phyloP scores from a whole-genome alignment of 2,329 filamentous ascomycete species.

The Trichoderma pleuroti region DNA sequence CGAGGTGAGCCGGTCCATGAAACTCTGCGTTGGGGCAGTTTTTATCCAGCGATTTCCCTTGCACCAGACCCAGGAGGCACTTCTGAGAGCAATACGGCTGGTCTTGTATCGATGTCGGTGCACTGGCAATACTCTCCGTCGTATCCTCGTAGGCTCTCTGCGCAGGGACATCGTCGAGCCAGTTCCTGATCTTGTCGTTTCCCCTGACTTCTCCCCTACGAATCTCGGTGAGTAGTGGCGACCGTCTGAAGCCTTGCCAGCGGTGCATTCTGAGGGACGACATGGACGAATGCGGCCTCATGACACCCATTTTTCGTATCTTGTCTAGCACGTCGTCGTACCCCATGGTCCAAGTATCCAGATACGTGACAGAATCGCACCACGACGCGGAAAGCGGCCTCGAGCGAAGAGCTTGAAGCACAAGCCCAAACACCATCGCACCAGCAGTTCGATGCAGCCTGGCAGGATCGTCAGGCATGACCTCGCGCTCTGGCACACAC shows the following conservation, averaged over 20 bases:
- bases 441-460: constrained; percentile 37
- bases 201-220: background rate
- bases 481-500: constrained; percentile 34
- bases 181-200: background rate
- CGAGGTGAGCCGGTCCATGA: background rate
- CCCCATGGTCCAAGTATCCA: constrained; percentile 36
- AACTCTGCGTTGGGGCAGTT: constrained; percentile 3
- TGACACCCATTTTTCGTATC: constrained; percentile 26
- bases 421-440: constrained; percentile 38
- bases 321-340: constrained; percentile 30
- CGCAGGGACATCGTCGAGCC: background rate
- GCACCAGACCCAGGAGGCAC: constrained; percentile 29
- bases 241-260: constrained; percentile 28
- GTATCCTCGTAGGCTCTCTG: background rate
- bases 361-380: constrained; percentile 29
- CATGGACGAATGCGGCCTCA: constrained; percentile 17
- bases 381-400: constrained; percentile 30
- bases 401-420: constrained; percentile 32
- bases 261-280: constrained; percentile 28
- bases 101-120: constrained; percentile 12
- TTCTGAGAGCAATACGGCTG: constrained; percentile 30
- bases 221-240: background rate
- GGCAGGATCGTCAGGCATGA: constrained; percentile 32
- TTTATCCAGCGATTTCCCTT: constrained; percentile 25
- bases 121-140: background rate